phyloP scores from a whole-genome alignment of 2,329 filamentous ascomycete genomes.

The Xylariaceae sp. region DNA sequence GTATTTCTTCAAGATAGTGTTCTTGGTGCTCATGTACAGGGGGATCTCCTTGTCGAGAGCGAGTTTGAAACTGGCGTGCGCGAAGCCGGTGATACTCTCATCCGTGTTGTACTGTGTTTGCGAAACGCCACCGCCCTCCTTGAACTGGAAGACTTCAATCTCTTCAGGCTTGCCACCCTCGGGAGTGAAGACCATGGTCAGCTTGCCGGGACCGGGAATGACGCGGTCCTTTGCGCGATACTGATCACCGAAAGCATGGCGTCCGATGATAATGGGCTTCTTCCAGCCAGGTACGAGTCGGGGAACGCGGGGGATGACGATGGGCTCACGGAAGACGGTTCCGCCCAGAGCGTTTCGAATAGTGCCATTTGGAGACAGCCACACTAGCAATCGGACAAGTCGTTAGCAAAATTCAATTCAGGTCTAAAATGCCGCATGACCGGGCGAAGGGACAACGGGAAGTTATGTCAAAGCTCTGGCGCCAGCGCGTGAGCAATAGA shows the following conservation, averaged over 20 bases:
- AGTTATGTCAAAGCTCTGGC: slow-evolving; percentile 1
- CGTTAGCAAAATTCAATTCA: slow-evolving; percentile 9
- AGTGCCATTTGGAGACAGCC: slow-evolving; percentile 95
- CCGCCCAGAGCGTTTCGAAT: slow-evolving; percentile 75
- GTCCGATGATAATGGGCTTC: slow-evolving; percentile 98
- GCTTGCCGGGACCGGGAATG: slow-evolving; percentile 75
- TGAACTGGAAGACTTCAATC: slow-evolving; percentile 88
- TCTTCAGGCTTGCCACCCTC: slow-evolving; percentile 75
- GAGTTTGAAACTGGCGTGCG: slow-evolving; percentile 94
- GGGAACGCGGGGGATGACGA: slow-evolving; percentile 90
- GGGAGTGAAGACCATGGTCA: slow-evolving; percentile 93
- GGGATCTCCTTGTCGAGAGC: slow-evolving; percentile 82
- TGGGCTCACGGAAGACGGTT: slow-evolving; percentile 98
- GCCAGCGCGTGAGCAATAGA: not conserved
- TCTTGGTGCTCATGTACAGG: slow-evolving; percentile 99
- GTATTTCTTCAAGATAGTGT: slow-evolving; percentile 99
- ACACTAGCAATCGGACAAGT: slow-evolving; percentile 58
- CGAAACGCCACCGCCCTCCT: slow-evolving; percentile 78
- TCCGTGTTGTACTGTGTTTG: slow-evolving; percentile 99
- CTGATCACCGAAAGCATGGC: slow-evolving; percentile 97
- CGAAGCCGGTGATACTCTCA: slow-evolving; percentile 91
- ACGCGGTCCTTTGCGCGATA: slow-evolving; percentile 95
- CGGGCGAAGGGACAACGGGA: not conserved
- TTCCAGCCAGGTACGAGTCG: slow-evolving; percentile 96
- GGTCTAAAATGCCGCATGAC: slow-evolving; percentile 1